Evolutionary conservation across 495 filamentous ascomycete species (phyloP).

Genomic region (Trichoderma reesei): DNA sequence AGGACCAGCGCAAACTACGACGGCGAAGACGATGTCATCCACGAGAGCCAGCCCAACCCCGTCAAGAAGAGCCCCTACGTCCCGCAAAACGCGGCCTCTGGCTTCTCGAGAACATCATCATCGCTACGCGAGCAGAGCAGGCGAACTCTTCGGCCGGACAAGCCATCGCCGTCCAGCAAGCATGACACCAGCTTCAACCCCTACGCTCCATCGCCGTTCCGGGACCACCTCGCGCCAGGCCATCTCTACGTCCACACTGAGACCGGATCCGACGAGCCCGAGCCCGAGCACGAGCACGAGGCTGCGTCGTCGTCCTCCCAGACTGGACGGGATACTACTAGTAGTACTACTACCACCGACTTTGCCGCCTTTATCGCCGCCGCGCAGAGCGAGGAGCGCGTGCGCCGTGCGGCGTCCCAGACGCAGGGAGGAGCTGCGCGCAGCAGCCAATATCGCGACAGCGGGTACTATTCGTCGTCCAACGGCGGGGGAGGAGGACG

Average conservation of each 20-base stretch:
- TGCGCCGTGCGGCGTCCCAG: not conserved
- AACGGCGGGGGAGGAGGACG: not conserved
- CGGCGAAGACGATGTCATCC: not conserved
- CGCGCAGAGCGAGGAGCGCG: not conserved
- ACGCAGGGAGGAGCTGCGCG: not conserved
- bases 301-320: no score
- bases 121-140: not conserved
- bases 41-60: not conserved
- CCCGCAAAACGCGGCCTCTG: not conserved
- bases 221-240: not conserved
- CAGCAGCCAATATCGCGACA: not conserved
- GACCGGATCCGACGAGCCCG: not conserved
- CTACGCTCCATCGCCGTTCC: not conserved
- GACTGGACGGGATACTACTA: no score
- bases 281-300: not conserved
- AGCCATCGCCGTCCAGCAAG: no score
- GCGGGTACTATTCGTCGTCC: not conserved
- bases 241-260: not conserved
- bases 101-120: slow-evolving; percentile 1
- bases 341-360: not conserved
- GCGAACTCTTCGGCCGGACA: not conserved
- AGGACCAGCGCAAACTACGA: not conserved
- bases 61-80: not conserved
- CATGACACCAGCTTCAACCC: not conserved
- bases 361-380: not conserved